Evolutionary conservation across 2,329 filamentous ascomycete species (phyloP).

Genomic region (Lecanosticta acicola): DNA sequence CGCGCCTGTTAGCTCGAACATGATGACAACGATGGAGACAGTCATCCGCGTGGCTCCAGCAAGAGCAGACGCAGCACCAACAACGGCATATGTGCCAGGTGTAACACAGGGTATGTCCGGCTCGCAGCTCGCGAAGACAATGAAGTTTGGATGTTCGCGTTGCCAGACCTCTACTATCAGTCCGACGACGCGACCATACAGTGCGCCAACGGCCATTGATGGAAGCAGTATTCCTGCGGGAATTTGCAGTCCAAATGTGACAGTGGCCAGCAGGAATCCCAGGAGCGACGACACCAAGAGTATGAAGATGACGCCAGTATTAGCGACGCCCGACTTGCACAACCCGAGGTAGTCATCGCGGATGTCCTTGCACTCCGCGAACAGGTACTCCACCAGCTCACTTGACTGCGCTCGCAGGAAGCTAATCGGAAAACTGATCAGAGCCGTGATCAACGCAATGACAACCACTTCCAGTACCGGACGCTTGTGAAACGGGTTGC

Average conservation of each 20-base stretch:
- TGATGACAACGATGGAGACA: constrained; percentile 96
- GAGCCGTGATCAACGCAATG: constrained; percentile 74
- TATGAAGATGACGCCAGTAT: constrained; percentile 74
- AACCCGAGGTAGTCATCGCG: constrained; percentile 83
- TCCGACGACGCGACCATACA: constrained; percentile 82
- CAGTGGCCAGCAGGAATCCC: constrained; percentile 75
- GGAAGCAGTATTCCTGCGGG: constrained; percentile 93
- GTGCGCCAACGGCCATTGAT: constrained; percentile 89
- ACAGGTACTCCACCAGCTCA: constrained; percentile 85
- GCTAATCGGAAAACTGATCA: constrained; percentile 92
- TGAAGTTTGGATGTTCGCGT: constrained; percentile 65
- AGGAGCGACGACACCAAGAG: constrained; percentile 75
- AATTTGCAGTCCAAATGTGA: constrained; percentile 91
- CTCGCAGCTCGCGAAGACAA: constrained; percentile 72
- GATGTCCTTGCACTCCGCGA: constrained; percentile 79
- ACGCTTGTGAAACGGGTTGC: constrained; percentile 56
- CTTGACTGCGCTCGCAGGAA: constrained; percentile 93
- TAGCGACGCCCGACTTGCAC: constrained; percentile 79
- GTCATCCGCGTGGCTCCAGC: constrained; percentile 94
- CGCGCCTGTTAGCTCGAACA: constrained; percentile 96
- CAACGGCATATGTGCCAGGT: constrained; percentile 91
- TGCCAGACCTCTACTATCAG: constrained; percentile 88
- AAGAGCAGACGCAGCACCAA: constrained; percentile 90
- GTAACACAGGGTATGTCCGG: constrained; percentile 84
- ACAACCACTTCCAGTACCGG: constrained; percentile 74